Evolutionary conservation across 139 green algal species (phyloP).

Genomic region (Coelastrella sp.): DNA sequence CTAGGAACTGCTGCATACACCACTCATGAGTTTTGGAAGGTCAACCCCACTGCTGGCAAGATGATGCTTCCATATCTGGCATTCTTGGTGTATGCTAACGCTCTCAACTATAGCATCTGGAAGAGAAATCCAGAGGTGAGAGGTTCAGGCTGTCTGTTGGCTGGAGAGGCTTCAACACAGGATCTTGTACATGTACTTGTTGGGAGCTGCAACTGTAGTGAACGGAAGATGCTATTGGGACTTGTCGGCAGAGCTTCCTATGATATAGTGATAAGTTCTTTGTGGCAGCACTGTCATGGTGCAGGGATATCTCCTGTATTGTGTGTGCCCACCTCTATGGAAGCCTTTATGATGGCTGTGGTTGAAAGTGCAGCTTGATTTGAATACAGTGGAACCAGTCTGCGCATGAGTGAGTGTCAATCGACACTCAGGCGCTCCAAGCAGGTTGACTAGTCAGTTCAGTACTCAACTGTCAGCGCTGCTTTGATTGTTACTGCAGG

Average conservation of each 20-base stretch:
- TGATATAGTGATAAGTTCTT: background rate
- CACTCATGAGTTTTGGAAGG: constrained; percentile 39
- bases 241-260: background rate
- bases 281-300: background rate
- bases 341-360: no score
- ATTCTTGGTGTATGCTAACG: constrained; percentile 21
- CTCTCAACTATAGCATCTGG: constrained; percentile 46
- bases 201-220: no score
- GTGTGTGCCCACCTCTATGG: no score
- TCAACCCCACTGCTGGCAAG: constrained; percentile 38
- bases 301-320: background rate
- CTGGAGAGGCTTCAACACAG: background rate
- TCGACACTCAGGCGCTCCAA: no score
- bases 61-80: constrained; percentile 47
- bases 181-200: background rate
- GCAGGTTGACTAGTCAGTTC: no score
- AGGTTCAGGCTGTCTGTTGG: background rate
- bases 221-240: no score
- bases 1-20: constrained; percentile 27
- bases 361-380: no score
- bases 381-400: no score
- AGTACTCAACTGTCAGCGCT: no score
- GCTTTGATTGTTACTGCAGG: background rate
- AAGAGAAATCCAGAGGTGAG: constrained; percentile 39
- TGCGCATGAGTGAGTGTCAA: no score